These are phyloP conservation scores for Talaromyces albobiverticillius DNA, from an alignment of 2,329 filamentous ascomycete species.

Conservation along the genomic window DNA sequence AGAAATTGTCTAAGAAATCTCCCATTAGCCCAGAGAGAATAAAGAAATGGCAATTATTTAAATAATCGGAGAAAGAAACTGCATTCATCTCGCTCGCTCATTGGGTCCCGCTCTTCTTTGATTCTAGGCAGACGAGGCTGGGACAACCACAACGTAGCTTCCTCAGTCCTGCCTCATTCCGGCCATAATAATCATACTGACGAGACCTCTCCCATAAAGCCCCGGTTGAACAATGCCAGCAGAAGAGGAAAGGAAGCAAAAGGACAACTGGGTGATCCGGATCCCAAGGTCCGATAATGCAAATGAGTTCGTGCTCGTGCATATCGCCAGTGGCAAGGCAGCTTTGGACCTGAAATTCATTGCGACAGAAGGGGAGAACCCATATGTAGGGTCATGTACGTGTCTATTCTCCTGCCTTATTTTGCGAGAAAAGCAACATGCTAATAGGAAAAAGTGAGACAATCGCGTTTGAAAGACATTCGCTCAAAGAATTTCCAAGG, in stretches of 20 bases:
- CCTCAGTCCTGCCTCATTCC: too few relatives aligned
- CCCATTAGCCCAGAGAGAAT: too few relatives aligned
- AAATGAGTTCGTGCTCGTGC: constrained; percentile 47
- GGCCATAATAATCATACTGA: too few relatives aligned
- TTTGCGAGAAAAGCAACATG: background rate
- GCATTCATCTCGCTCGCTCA: background rate
- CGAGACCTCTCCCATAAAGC: too few relatives aligned
- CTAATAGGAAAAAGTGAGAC: constrained; percentile 32
- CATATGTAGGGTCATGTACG: constrained; percentile 50
- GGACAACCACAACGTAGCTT: background rate
- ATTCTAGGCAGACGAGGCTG: constrained; percentile 8
- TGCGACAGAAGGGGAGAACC: constrained; percentile 57
- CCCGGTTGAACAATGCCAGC: constrained; percentile 11
- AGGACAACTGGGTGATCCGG: constrained; percentile 44
- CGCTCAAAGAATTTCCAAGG: constrained; percentile 44
- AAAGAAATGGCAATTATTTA: too few relatives aligned
- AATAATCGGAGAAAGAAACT: too few relatives aligned
- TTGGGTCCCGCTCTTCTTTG: background rate
- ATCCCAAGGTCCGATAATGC: constrained; percentile 47
- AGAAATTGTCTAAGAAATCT: background rate
- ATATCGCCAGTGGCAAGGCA: constrained; percentile 38
- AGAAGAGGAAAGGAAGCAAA: too few relatives aligned
- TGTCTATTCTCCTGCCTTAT: constrained; percentile 20
- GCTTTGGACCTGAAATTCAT: constrained; percentile 54
- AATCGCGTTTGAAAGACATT: constrained; percentile 34